Evolutionary conservation across 306 rosid genomes (phyloP).

Genomic region (Corylus americana): DNA sequence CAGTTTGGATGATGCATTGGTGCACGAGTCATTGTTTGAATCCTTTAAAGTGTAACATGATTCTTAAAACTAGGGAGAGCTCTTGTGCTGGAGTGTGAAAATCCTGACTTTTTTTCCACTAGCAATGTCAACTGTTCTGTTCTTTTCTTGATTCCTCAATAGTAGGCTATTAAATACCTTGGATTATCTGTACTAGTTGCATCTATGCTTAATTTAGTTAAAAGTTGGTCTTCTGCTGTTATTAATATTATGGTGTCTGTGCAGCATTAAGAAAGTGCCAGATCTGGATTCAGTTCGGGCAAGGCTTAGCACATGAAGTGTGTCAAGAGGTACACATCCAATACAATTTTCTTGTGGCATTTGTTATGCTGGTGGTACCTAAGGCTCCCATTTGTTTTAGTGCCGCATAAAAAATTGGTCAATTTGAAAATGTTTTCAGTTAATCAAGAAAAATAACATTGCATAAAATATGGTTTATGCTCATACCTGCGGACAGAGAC

Average conservation of each 20-base stretch:
- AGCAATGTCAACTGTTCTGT: neutral
- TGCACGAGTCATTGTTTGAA: neutral
- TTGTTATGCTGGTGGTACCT: too few relatives aligned
- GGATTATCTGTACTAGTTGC: too few relatives aligned
- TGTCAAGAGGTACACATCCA: conserved; percentile 3
- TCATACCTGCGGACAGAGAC: too few relatives aligned
- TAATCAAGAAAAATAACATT: too few relatives aligned
- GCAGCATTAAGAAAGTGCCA: conserved; percentile 41
- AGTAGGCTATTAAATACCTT: neutral
- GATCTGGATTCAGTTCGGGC: conserved; percentile 48
- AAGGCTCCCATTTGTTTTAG: too few relatives aligned
- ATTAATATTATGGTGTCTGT: neutral
- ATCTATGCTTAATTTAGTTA: too few relatives aligned
- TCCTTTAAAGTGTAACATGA: neutral
- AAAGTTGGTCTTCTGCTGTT: neutral
- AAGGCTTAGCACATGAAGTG: conserved; percentile 23
- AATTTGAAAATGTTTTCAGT: too few relatives aligned
- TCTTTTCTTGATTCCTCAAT: neutral
- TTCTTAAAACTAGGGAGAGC: neutral
- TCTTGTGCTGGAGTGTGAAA: neutral
- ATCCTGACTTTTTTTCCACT: neutral
- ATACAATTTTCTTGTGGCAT: neutral
- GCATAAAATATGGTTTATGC: too few relatives aligned
- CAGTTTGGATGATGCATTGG: neutral
- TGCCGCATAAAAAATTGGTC: too few relatives aligned